A percentile compares a stretch with the other conserved stretches of the same genome.
phyloP scores from a whole-genome alignment of 2,329 filamentous ascomycete species.

The Didymella segeticola region DNA sequence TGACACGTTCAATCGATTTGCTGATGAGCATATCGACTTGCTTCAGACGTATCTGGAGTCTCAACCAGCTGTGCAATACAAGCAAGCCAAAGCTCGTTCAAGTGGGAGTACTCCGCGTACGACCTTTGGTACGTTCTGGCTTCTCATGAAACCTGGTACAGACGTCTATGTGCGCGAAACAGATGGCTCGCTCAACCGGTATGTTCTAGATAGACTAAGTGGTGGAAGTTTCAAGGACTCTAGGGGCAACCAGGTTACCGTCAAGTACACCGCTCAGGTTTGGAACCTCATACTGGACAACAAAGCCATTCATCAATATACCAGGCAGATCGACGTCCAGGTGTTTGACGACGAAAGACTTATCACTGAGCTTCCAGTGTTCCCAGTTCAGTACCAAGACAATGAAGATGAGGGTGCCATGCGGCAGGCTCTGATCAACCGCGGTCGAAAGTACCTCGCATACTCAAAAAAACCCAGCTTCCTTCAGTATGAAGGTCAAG shows the following conservation, averaged over 20 bases:
- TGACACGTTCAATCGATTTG: neutral
- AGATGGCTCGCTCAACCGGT: conserved; percentile 10
- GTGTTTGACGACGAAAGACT: neutral
- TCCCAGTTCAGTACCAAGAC: neutral
- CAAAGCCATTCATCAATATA: neutral
- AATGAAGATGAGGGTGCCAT: neutral
- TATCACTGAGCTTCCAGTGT: neutral
- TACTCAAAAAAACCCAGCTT: neutral
- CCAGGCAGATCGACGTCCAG: neutral
- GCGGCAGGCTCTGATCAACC: neutral
- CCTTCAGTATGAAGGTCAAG: neutral
- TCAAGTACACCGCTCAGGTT: neutral
- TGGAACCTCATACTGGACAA: neutral
- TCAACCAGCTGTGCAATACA: neutral
- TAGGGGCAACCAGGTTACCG: neutral
- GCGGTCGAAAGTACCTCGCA: neutral
- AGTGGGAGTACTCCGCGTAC: neutral
- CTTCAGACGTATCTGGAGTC: neutral
- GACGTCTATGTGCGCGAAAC: conserved; percentile 18
- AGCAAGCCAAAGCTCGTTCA: neutral
- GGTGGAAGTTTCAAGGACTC: neutral
- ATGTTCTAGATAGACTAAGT: conserved; percentile 8
- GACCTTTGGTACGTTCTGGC: conserved; percentile 14
- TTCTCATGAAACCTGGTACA: conserved; percentile 16
- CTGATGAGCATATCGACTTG: neutral